Conservation (phyloP, 2,329 filamentous ascomycete species). For the Berkeleyomyces basicola region DNA sequence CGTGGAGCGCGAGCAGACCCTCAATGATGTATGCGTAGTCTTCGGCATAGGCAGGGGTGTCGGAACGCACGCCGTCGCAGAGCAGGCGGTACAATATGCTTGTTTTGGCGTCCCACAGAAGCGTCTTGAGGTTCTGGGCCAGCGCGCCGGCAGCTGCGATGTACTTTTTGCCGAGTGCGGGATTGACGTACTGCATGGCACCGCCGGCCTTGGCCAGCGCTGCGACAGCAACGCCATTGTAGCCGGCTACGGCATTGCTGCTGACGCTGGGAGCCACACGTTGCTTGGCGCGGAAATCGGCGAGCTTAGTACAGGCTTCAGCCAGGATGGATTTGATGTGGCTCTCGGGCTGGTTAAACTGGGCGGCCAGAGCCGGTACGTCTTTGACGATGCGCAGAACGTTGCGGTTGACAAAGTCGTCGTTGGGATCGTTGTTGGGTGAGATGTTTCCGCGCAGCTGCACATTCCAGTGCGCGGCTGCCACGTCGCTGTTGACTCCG, state of each 20-base stretch:
- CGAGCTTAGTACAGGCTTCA: slow-evolving; percentile 49
- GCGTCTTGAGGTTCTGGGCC: slow-evolving; percentile 52
- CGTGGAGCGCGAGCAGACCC: slow-evolving; percentile 70
- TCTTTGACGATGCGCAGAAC: slow-evolving; percentile 59
- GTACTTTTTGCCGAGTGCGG: slow-evolving; percentile 42
- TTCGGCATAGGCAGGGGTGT: slow-evolving; percentile 58
- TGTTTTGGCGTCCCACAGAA: slow-evolving; percentile 51
- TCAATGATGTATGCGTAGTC: slow-evolving; percentile 85
- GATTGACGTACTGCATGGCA: slow-evolving; percentile 44
- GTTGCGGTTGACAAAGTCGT: slow-evolving; percentile 91
- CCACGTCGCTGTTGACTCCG: slow-evolving; percentile 44
- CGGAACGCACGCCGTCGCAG: slow-evolving; percentile 41
- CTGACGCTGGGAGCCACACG: slow-evolving; percentile 65
- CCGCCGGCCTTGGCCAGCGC: slow-evolving; percentile 62
- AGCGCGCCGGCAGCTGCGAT: slow-evolving; percentile 49
- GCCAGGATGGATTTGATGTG: slow-evolving; percentile 53
- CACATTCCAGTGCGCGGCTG: slow-evolving; percentile 73
- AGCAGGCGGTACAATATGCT: slow-evolving; percentile 59
- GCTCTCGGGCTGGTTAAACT: slow-evolving; percentile 54
- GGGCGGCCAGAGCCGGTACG: slow-evolving; percentile 50
- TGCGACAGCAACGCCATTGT: slow-evolving; percentile 79
- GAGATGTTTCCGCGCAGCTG: slow-evolving; percentile 72
- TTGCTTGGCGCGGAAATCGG: slow-evolving; percentile 53
- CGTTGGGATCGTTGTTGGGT: slow-evolving; percentile 67
- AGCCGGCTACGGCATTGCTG: slow-evolving; percentile 72